These are phyloP conservation scores for Suhomyces sp. DNA, from an alignment of 805 yeast species.

Conservation along the genomic window DNA sequence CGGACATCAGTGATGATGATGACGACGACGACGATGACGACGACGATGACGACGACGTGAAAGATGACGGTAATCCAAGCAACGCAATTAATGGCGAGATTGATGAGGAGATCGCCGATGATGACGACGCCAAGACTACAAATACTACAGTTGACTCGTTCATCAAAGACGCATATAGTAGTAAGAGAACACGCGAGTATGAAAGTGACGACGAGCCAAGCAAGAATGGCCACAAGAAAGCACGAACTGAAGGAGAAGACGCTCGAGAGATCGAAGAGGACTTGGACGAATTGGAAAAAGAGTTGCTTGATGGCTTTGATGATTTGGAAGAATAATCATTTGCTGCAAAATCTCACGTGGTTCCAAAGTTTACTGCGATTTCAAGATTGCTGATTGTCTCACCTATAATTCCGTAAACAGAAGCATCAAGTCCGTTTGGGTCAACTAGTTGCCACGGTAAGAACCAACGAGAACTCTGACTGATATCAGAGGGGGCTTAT, in stretches of 20 bases:
- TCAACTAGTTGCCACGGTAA: not conserved
- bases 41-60: constrained; percentile 8
- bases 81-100: constrained; percentile 11
- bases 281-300: constrained; percentile 49
- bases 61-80: constrained; percentile 14
- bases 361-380: not conserved
- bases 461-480: not conserved
- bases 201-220: constrained; percentile 1
- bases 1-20: constrained; percentile 40
- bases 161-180: constrained; percentile 11
- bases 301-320: constrained; percentile 51
- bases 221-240: constrained; percentile 7
- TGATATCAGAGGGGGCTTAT: not conserved
- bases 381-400: not conserved
- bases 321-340: constrained; percentile 35
- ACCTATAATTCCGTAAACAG: not conserved
- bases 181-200: constrained; percentile 2
- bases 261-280: constrained; percentile 20
- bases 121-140: constrained; percentile 9
- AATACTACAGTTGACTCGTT: constrained; percentile 8
- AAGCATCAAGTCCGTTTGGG: not conserved
- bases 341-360: not conserved
- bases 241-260: constrained; percentile 6
- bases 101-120: constrained; percentile 14
- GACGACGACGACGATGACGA: constrained; percentile 21